Conservation (phyloP, 805 yeast genomes). For the Wickerhamiella brachini region DNA sequence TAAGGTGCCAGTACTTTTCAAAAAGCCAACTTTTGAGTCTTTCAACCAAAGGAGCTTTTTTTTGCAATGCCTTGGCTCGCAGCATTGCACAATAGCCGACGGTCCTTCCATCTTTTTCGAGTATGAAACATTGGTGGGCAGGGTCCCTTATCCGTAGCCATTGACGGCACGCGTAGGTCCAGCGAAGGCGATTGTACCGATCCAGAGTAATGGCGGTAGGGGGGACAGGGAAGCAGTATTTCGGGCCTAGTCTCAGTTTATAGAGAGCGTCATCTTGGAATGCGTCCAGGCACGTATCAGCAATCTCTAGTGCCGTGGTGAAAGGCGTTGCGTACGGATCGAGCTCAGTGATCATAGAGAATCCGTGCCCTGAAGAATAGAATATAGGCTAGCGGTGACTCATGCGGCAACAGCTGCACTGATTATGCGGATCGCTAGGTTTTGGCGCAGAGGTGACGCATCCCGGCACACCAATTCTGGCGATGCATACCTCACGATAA, state of each 20-base stretch:
- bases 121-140: neutral
- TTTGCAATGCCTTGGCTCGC: neutral
- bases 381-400: neutral
- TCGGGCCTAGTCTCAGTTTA: neutral
- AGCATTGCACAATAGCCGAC: neutral
- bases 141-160: neutral
- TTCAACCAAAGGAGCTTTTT: neutral
- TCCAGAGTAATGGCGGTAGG: neutral
- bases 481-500: too few relatives aligned
- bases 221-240: neutral
- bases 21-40: neutral
- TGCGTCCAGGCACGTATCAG: neutral
- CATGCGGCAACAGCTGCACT: neutral
- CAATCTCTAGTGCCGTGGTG: neutral
- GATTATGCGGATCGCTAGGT: too few relatives aligned
- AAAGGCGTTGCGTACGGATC: neutral
- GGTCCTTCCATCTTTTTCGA: neutral
- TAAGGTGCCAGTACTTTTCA: neutral
- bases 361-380: too few relatives aligned
- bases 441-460: too few relatives aligned
- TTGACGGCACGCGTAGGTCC: neutral
- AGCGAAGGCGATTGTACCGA: neutral
- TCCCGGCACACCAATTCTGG: too few relatives aligned
- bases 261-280: neutral
- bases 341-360: neutral